These are phyloP conservation scores for Globisporangium lucens DNA, from an alignment of 352 stramenopile species.

Conservation along the genomic window DNA sequence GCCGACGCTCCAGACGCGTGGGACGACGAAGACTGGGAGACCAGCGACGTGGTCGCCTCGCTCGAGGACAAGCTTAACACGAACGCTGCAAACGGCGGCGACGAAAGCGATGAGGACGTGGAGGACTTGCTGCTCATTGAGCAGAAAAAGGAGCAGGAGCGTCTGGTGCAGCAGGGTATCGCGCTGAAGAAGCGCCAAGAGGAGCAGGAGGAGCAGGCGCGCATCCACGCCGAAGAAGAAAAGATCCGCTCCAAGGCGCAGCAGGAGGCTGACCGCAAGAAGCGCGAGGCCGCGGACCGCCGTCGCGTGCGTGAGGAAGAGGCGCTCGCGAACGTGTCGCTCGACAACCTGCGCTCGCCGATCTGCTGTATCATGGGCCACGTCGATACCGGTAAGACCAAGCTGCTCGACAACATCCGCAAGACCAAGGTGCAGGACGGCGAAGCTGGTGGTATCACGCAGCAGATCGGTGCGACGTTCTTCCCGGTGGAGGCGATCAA, in stretches of 20 bases:
- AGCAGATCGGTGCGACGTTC: constrained; percentile 97
- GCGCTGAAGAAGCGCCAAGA: constrained; percentile 95
- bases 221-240: constrained; percentile 55
- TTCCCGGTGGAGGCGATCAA: constrained; percentile 92
- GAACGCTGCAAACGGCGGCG: constrained; percentile 26
- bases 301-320: constrained; percentile 66
- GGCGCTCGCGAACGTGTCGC: constrained; percentile 83
- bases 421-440: constrained; percentile 97
- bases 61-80: constrained; percentile 79
- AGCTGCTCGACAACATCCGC: constrained; percentile 99
- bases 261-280: constrained; percentile 80
- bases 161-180: constrained; percentile 88
- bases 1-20: constrained; percentile 69
- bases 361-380: constrained; percentile 99
- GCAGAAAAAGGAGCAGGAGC: constrained; percentile 93
- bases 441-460: constrained; percentile 96
- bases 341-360: constrained; percentile 96
- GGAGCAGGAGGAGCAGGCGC: constrained; percentile 73
- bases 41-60: constrained; percentile 68
- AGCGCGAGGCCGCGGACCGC: constrained; percentile 70
- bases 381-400: constrained; percentile 98
- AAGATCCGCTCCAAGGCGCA: constrained; percentile 82
- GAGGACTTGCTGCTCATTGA: constrained; percentile 94
- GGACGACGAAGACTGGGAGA: constrained; percentile 85
- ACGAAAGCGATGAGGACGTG: constrained; percentile 76